These are phyloP conservation scores for Xylaria longipes DNA, from an alignment of 495 filamentous ascomycete species.

Conservation along the genomic window DNA sequence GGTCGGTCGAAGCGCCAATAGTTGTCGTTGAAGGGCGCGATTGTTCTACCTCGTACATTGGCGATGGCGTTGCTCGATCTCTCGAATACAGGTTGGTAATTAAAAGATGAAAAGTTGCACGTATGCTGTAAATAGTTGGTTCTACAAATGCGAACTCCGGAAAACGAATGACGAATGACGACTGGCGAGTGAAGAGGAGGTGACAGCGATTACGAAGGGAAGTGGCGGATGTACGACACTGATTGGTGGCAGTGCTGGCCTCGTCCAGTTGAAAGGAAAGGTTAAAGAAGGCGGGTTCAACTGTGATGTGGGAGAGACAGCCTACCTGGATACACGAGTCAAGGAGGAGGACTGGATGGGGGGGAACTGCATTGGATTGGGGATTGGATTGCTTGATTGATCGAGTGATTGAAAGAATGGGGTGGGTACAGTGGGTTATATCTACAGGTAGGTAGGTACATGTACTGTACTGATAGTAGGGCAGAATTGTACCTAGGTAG, in stretches of 20 bases:
- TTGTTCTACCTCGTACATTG: conserved; percentile 16
- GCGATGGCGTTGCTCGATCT: conserved; percentile 1
- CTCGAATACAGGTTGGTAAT: neutral
- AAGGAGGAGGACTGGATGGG: conserved; percentile 8
- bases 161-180: conserved; percentile 29
- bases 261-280: conserved; percentile 14
- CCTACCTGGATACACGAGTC: conserved; percentile 1
- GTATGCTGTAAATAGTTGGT: conserved; percentile 5
- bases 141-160: conserved; percentile 18
- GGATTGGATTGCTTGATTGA: conserved; percentile 17
- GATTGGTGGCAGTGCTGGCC: conserved; percentile 27
- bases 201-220: conserved; percentile 8
- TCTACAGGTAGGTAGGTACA: no score
- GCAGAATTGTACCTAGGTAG: no score
- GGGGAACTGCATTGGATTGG: neutral
- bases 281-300: conserved; percentile 4
- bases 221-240: conserved; percentile 18
- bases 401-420: conserved; percentile 19
- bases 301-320: conserved; percentile 9
- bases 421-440: conserved; percentile 13
- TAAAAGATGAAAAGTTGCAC: neutral
- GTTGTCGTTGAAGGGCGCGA: neutral
- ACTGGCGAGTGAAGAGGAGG: conserved; percentile 18
- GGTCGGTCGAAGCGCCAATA: conserved; percentile 2
- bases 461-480: neutral